Evolutionary conservation across 2,329 filamentous ascomycete species (phyloP).

Genomic region (Pseudogymnoascus sp.): DNA sequence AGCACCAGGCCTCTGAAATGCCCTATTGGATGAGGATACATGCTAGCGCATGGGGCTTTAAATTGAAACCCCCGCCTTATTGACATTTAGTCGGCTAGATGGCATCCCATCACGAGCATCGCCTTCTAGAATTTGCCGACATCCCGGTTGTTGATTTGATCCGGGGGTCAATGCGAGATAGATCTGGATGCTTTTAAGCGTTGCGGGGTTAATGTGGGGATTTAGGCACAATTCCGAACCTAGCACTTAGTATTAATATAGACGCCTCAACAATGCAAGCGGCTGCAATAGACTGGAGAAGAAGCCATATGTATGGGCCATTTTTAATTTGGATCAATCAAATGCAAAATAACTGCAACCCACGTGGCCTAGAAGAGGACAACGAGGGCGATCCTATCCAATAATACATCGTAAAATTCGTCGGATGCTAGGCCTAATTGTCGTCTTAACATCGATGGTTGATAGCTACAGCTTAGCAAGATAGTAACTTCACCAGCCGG

Average conservation of each 20-base stretch:
- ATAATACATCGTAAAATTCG: neutral
- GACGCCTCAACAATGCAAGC: neutral
- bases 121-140: constrained; percentile 5
- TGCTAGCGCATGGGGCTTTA: neutral
- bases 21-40: neutral
- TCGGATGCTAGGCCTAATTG: neutral
- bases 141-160: neutral
- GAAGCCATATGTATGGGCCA: neutral
- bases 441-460: neutral
- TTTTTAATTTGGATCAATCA: constrained; percentile 7
- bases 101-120: neutral
- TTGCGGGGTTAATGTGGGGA: constrained; percentile 6
- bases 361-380: constrained; percentile 1
- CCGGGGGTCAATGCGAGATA: neutral
- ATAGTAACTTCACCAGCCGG: neutral
- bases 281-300: neutral
- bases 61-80: constrained; percentile 1
- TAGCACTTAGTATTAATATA: neutral
- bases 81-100: neutral
- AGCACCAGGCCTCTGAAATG: neutral
- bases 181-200: constrained; percentile 7
- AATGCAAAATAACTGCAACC: constrained; percentile 1
- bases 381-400: neutral
- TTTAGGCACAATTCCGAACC: constrained; percentile 4
- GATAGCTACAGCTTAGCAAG: neutral